Evolutionary conservation across 768 basidiomycete species (phyloP).

Genomic region (Gymnopilus junonius): DNA sequence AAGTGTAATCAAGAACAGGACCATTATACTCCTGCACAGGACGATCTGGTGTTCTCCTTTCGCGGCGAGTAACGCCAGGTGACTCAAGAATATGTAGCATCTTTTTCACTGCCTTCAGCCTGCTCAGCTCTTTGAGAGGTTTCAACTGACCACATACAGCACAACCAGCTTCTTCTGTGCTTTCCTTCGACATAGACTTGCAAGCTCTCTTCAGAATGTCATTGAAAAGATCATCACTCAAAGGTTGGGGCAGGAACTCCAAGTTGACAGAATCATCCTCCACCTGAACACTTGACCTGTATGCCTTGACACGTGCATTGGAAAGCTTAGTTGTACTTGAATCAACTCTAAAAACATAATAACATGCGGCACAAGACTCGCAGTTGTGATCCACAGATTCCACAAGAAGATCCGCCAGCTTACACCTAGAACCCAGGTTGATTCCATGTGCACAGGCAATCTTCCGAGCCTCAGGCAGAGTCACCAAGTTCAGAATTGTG

Average conservation of each 20-base stretch:
- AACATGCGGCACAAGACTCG: not conserved
- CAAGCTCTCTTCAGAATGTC: constrained; percentile 3
- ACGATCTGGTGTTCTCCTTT: not conserved
- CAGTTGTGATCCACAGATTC: not conserved
- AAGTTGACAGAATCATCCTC: not conserved
- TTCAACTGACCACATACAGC: constrained; percentile 32
- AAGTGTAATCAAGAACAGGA: constrained; percentile 16
- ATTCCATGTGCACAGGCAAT: not conserved
- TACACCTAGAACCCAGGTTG: not conserved
- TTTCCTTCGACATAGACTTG: not conserved
- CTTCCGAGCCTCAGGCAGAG: not conserved
- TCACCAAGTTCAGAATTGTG: not conserved
- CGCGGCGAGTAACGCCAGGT: not conserved
- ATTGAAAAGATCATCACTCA: not conserved
- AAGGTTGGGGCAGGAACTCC: constrained; percentile 11
- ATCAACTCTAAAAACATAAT: not conserved
- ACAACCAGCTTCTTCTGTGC: constrained; percentile 32
- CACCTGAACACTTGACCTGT: no score
- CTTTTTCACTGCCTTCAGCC: constrained; percentile 18
- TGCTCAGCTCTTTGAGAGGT: constrained; percentile 8
- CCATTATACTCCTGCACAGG: constrained; percentile 7
- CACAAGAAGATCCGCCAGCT: not conserved
- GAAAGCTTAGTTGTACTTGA: no score
- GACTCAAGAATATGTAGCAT: constrained; percentile 2
- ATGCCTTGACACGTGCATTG: not conserved